phyloP scores from a whole-genome alignment of 1,284 basidiomycete genomes.

The Tilletia caries region DNA sequence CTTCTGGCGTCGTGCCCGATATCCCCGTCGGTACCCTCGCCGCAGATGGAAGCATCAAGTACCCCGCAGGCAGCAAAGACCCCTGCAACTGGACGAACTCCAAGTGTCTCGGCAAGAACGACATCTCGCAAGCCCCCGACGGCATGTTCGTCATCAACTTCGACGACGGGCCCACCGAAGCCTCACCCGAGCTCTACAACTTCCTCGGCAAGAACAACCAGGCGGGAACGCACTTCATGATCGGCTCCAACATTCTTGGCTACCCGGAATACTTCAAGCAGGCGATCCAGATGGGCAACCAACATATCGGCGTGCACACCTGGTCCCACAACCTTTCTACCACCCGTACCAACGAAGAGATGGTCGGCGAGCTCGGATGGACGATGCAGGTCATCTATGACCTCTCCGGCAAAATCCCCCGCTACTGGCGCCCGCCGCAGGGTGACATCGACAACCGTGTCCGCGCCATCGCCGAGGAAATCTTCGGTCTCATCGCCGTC shows the following conservation, averaged over 20 bases:
- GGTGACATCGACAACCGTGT: constrained; percentile 57
- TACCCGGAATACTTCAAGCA: constrained; percentile 14
- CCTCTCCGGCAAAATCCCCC: constrained; percentile 19
- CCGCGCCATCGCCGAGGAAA: constrained; percentile 62
- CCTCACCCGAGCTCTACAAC: constrained; percentile 20
- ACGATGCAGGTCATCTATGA: constrained; percentile 29
- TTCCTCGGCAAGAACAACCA: constrained; percentile 41
- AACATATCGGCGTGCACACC: constrained; percentile 58
- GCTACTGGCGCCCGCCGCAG: constrained; percentile 21
- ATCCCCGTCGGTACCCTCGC: constrained; percentile 60
- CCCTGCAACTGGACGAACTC: constrained; percentile 40
- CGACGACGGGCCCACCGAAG: constrained; percentile 25
- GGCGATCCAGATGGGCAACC: constrained; percentile 45
- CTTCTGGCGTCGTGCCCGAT: constrained; percentile 70
- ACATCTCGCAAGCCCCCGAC: constrained; percentile 68
- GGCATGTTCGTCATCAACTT: constrained; percentile 49
- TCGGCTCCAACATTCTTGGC: constrained; percentile 20
- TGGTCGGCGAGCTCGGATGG: constrained; percentile 26
- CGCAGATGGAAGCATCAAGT: constrained; percentile 25
- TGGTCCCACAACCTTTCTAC: constrained; percentile 62
- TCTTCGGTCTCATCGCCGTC: constrained; percentile 62
- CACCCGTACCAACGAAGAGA: constrained; percentile 61
- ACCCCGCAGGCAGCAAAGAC: constrained; percentile 35
- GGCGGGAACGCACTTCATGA: constrained; percentile 24
- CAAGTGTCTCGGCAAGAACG: constrained; percentile 62